These are phyloP conservation scores for Dalbergia oliveri DNA, from an alignment of 306 rosid genomes.

Conservation along the genomic window DNA sequence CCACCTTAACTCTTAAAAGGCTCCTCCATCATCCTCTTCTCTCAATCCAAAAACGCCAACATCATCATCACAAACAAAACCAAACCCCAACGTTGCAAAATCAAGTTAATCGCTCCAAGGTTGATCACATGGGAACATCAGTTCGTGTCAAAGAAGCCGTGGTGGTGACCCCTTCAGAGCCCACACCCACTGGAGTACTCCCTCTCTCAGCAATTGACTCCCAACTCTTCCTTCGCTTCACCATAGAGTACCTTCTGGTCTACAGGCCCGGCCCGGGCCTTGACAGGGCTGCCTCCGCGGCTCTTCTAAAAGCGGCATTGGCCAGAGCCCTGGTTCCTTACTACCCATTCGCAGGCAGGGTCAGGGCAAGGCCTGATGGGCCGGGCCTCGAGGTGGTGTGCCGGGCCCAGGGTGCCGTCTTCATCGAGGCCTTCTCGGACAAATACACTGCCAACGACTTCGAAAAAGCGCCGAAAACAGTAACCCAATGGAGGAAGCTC, in stretches of 20 bases:
- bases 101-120: background rate
- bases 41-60: background rate
- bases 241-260: slow-evolving; percentile 75
- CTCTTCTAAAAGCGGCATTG: slow-evolving; percentile 66
- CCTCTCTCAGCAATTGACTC: slow-evolving; percentile 81
- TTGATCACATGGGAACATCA: slow-evolving; percentile 59
- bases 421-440: slow-evolving; percentile 74
- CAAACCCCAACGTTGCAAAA: background rate
- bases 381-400: slow-evolving; percentile 73
- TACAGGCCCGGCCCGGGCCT: slow-evolving; percentile 53
- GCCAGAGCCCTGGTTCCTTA: slow-evolving; percentile 71
- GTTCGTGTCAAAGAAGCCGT: slow-evolving; percentile 67
- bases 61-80: background rate
- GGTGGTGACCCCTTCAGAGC: slow-evolving; percentile 69
- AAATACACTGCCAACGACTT: slow-evolving; percentile 54
- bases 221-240: slow-evolving; percentile 91
- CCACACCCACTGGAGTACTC: slow-evolving; percentile 67
- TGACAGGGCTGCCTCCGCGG: slow-evolving; percentile 42
- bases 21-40: background rate
- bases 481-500: slow-evolving; percentile 70
- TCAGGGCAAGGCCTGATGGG: slow-evolving; percentile 51
- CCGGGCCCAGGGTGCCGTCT: slow-evolving; percentile 75
- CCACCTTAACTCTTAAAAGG: background rate
- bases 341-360: slow-evolving; percentile 78
- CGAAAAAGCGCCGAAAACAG: slow-evolving; percentile 64